Evolutionary conservation across 108 stramenopile species (phyloP).

Genomic region (Licmophora abbreviata): DNA sequence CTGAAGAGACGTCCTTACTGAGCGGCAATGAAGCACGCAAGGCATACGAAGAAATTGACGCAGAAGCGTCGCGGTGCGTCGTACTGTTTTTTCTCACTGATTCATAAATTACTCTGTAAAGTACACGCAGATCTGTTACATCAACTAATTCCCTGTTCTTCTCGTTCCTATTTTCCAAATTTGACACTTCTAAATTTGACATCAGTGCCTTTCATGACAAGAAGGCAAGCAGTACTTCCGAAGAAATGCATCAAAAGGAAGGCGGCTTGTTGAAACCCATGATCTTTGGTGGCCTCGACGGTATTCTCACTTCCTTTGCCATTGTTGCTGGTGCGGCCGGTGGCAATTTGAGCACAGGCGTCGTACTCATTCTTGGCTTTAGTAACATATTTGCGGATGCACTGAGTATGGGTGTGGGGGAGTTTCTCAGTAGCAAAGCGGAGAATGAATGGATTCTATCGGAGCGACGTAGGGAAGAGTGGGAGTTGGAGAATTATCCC

Average conservation of each 20-base stretch:
- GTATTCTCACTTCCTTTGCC: slow-evolving; percentile 95
- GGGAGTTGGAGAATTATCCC: slow-evolving; percentile 93
- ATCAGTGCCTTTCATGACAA: neutral
- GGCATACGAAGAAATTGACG: slow-evolving; percentile 55
- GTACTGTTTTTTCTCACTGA: neutral
- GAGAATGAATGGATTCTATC: slow-evolving; percentile 91
- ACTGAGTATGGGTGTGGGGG: slow-evolving; percentile 96
- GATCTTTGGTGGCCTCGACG: slow-evolving; percentile 98
- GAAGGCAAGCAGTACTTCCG: neutral
- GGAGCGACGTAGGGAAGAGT: slow-evolving; percentile 85
- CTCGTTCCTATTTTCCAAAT: neutral
- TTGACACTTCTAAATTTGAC: neutral
- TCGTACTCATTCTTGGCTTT: slow-evolving; percentile 94
- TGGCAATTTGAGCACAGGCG: slow-evolving; percentile 62
- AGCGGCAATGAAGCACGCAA: slow-evolving; percentile 25
- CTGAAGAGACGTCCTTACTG: slow-evolving; percentile 4
- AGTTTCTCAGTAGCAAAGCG: slow-evolving; percentile 94
- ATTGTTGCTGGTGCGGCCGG: slow-evolving; percentile 97
- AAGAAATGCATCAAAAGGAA: slow-evolving; percentile 69
- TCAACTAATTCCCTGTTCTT: neutral
- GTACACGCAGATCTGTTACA: neutral
- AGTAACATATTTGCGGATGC: slow-evolving; percentile 97
- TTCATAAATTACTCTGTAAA: slow-evolving; percentile 1
- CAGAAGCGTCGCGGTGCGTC: slow-evolving; percentile 49
- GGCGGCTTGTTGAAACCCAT: slow-evolving; percentile 79